A percentile compares a stretch with the other conserved stretches of the same genome.
Conservation (phyloP, 208 protist species). For the Leishmania aethiopica region DNA sequence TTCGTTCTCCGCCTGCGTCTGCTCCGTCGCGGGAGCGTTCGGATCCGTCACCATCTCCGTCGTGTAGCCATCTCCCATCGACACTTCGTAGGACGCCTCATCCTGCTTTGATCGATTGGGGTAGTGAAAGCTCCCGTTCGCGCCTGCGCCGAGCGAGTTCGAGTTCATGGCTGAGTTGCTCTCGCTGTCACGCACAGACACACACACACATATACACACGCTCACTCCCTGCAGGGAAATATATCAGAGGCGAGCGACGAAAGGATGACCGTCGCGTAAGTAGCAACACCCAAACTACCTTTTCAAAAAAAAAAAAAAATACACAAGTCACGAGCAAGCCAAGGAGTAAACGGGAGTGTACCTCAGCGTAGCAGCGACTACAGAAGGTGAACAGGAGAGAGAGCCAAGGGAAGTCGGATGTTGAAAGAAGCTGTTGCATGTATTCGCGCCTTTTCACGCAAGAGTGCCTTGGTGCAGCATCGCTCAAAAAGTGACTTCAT, state of each 20-base stretch:
- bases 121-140: constrained; percentile 16
- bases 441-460: neutral
- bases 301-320: neutral
- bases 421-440: neutral
- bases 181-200: neutral
- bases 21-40: constrained; percentile 6
- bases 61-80: constrained; percentile 22
- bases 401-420: neutral
- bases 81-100: constrained; percentile 19
- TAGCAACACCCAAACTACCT: neutral
- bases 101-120: constrained; percentile 18
- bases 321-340: neutral
- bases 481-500: neutral
- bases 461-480: neutral
- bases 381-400: neutral
- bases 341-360: neutral
- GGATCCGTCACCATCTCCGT: constrained; percentile 18
- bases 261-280: too few species aligned
- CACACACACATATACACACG: neutral
- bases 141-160: constrained; percentile 4
- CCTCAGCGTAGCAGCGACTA: neutral
- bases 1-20: constrained; percentile 32
- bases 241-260: too few species aligned
- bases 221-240: neutral
- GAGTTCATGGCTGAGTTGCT: constrained; percentile 2